Percentiles rank a stretch among this genome's conserved stretches.
Conservation (phyloP, 371 early-diverging fungal genomes). For the Blakeslea trispora region DNA sequence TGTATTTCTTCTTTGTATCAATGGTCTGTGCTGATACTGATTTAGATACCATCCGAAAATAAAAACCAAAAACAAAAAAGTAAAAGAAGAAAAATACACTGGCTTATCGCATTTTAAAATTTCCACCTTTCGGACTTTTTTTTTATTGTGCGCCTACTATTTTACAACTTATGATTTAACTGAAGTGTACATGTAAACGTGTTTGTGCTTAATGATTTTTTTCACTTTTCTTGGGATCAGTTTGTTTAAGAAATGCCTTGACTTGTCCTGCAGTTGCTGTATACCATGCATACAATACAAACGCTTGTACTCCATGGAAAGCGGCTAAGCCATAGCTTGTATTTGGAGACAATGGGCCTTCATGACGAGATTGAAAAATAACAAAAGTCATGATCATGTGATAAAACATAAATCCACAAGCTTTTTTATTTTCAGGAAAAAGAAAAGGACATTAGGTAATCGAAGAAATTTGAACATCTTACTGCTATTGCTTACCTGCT, state of each 20-base stretch:
- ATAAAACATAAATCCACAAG: constrained; percentile 38
- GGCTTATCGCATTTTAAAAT: background rate
- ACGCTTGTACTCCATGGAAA: constrained; percentile 29
- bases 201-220: constrained; percentile 4
- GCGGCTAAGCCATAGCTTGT: constrained; percentile 19
- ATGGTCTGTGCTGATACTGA: constrained; percentile 5
- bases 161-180: too few species aligned
- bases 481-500: constrained; percentile 26
- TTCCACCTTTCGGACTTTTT: too few species aligned
- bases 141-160: too few species aligned
- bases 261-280: constrained; percentile 45
- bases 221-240: constrained; percentile 2
- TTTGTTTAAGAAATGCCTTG: constrained; percentile 32
- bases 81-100: background rate
- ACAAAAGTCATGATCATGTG: constrained; percentile 34
- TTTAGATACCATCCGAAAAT: constrained; percentile 12
- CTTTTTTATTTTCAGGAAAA: constrained; percentile 14
- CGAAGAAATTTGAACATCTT: background rate
- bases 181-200: background rate
- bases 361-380: constrained; percentile 33
- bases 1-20: constrained; percentile 20
- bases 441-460: background rate
- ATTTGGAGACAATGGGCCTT: constrained; percentile 17
- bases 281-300: constrained; percentile 43
- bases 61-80: background rate